Evolutionary conservation across 257 asterid species (phyloP).

Genomic region (Rubia yunnanensis): DNA sequence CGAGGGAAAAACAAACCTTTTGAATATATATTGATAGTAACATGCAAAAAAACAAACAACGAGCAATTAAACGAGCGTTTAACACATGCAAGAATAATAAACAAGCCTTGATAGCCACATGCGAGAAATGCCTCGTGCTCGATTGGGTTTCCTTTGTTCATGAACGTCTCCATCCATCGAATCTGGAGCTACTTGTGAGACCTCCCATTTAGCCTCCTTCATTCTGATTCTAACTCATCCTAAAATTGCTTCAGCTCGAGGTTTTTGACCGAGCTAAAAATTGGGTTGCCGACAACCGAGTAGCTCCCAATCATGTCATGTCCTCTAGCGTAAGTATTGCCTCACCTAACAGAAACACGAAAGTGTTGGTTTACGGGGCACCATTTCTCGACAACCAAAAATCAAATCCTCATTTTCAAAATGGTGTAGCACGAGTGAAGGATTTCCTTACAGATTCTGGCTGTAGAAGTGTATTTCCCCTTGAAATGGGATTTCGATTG

Average conservation of each 20-base stretch:
- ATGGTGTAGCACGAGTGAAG: constrained; percentile 11
- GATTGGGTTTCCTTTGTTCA: constrained; percentile 9
- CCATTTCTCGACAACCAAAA: constrained; percentile 29
- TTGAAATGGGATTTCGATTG: too few species aligned
- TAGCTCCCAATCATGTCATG: constrained; percentile 31
- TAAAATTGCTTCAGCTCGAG: constrained; percentile 1
- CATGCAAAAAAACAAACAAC: too few species aligned
- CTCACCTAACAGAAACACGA: constrained; percentile 45
- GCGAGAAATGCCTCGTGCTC: constrained; percentile 46
- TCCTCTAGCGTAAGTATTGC: constrained; percentile 37
- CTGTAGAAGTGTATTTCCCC: too few species aligned
- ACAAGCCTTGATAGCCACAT: constrained; percentile 33
- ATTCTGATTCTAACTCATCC: background rate
- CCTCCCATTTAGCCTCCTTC: background rate
- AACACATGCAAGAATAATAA: too few species aligned
- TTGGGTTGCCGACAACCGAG: constrained; percentile 27
- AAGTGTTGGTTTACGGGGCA: constrained; percentile 27
- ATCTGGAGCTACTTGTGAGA: constrained; percentile 4
- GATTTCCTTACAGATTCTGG: constrained; percentile 23
- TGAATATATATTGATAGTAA: too few species aligned
- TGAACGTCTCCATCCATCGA: constrained; percentile 25
- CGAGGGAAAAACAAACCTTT: constrained; percentile 17
- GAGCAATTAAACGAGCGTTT: too few species aligned
- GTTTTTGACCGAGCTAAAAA: constrained; percentile 8
- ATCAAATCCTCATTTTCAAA: constrained; percentile 13